phyloP scores from a whole-genome alignment of 176 grass and related monocot genomes.

The Avena atlantica region DNA sequence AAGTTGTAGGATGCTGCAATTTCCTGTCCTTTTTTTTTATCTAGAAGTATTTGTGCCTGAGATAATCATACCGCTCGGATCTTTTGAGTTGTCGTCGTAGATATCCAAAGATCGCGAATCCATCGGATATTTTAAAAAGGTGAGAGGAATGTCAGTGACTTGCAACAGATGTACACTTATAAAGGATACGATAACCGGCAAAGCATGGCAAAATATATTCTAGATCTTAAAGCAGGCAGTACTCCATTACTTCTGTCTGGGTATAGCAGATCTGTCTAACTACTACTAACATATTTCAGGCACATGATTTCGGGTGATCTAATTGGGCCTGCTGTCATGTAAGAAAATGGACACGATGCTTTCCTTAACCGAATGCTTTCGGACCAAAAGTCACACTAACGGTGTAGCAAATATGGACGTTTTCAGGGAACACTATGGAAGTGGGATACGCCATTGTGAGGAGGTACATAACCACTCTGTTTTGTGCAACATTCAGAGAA shows the following conservation, averaged over 20 bases:
- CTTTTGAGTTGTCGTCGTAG: conserved; percentile 44
- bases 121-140: conserved; percentile 33
- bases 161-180: neutral
- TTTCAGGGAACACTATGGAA: neutral
- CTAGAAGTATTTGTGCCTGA: neutral
- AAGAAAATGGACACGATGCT: neutral
- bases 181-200: neutral
- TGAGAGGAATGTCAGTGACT: conserved; percentile 10
- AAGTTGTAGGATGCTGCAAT: conserved; percentile 1
- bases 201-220: neutral
- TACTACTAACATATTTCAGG: neutral
- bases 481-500: too few species aligned
- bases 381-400: neutral
- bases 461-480: too few species aligned
- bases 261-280: neutral
- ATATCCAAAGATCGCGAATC: neutral
- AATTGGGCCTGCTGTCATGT: neutral
- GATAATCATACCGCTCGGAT: conserved; percentile 80
- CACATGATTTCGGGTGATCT: neutral
- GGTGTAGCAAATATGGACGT: neutral
- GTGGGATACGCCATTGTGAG: too few species aligned
- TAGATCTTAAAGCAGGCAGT: neutral
- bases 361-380: conserved; percentile 4
- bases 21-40: neutral
- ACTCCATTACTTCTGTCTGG: neutral